Evolutionary conservation across 805 yeast genomes (phyloP), one percentile per base, ranked within the genome.

Genomic region (Teunomyces barrocoloradensis): DNA sequence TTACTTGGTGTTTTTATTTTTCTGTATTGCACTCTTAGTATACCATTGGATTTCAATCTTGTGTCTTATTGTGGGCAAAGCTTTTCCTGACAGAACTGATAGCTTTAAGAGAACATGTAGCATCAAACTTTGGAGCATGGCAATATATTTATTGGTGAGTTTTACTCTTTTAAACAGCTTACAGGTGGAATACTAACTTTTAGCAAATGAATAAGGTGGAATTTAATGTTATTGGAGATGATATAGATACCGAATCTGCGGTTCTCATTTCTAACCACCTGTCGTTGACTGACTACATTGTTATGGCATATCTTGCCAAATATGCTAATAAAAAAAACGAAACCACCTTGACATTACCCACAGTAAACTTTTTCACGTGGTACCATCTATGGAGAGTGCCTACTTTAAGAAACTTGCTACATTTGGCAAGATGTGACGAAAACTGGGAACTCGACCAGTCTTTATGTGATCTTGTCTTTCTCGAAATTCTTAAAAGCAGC

Each of bases 331-430:
- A 51, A 56, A 61, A 41, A 9, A 34, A 33, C n/a, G 41, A 43
- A 28, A n/a, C 25, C n/a, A 20, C 21, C 0, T 49, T 68, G 42
- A 55, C 54, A 28, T 41, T 62, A 13, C 84, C 85, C 0, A 61
- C 66, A 28, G 61, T 82, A n/a, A 77, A 73, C 43, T 86, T 83
- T 61, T 79, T 87, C 56, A 74, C 84, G 1, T 89, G 96, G 96
- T 85, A 82, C 44, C 60, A 70, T 5, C 56, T 86, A 2, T 79
- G 89, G 81, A 65, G 73, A 18, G 69, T 85, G 0, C 95, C 96
- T 0, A 75, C 77, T 2, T 30, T 81, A 0, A 64, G 69, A 28
- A 61, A 81, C 2, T 52, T 82, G 10, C 60, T 71, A 43, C 75
- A 77, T 46, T 69, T 84, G 29, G 55, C 79, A 7, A 72, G 74